Conservation (phyloP, 1,139 yeast genomes). For the Zygoascus sp. region DNA sequence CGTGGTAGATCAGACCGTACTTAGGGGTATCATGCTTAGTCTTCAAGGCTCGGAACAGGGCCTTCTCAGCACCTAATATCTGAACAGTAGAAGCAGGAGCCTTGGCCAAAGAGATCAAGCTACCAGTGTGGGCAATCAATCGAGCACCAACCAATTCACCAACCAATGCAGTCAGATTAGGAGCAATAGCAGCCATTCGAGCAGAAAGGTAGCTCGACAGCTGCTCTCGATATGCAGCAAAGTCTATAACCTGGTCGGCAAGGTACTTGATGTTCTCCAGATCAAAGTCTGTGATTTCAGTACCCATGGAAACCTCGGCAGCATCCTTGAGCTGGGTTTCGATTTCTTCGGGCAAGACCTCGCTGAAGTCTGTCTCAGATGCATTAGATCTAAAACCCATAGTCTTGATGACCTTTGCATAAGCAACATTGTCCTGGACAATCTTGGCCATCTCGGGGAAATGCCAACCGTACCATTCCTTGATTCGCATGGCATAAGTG, state of each 20-base stretch:
- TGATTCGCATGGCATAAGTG: constrained; percentile 94
- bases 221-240: constrained; percentile 92
- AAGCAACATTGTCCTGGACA: constrained; percentile 91
- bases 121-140: constrained; percentile 95
- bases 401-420: constrained; percentile 63
- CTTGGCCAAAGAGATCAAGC: constrained; percentile 88
- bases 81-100: constrained; percentile 99
- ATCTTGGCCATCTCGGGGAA: constrained; percentile 99
- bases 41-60: constrained; percentile 94
- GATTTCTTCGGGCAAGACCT: constrained; percentile 72
- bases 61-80: constrained; percentile 99
- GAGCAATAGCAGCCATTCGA: constrained; percentile 98
- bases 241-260: constrained; percentile 92
- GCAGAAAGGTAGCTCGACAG: constrained; percentile 81
- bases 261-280: constrained; percentile 77
- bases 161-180: constrained; percentile 89
- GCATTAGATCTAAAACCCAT: constrained; percentile 96
- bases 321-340: constrained; percentile 68
- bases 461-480: constrained; percentile 99
- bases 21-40: constrained; percentile 99
- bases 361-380: constrained; percentile 81
- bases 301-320: constrained; percentile 98
- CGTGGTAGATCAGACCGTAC: constrained; percentile 95
- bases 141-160: constrained; percentile 99
- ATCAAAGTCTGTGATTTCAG: constrained; percentile 87